These are phyloP conservation scores for Protomyces macrosporus DNA, from an alignment of 1,139 yeast species.

Conservation along the genomic window DNA sequence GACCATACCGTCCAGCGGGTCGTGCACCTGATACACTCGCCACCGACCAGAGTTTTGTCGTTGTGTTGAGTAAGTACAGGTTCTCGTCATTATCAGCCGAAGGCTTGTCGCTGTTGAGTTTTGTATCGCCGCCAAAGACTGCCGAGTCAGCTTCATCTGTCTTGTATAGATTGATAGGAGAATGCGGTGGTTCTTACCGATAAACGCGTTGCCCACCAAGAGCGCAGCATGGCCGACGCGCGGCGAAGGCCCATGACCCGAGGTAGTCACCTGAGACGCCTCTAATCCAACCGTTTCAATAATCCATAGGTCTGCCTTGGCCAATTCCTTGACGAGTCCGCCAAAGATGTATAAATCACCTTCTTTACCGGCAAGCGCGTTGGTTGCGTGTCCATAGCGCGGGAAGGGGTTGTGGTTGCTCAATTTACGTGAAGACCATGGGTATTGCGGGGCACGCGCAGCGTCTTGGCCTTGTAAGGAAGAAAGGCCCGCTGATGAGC, in stretches of 20 bases:
- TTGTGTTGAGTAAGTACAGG: slow-evolving; percentile 83
- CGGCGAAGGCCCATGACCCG: slow-evolving; percentile 80
- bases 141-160: not conserved
- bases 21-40: slow-evolving; percentile 52
- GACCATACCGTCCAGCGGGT: slow-evolving; percentile 93
- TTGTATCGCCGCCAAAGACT: slow-evolving; percentile 94
- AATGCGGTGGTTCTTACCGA: slow-evolving; percentile 35
- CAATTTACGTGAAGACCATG: slow-evolving; percentile 9
- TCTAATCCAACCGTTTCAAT: slow-evolving; percentile 39
- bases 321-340: slow-evolving; percentile 86
- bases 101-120: slow-evolving; percentile 67
- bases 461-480: too few species aligned
- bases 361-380: slow-evolving; percentile 57
- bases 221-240: slow-evolving; percentile 95
- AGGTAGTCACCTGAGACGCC: slow-evolving; percentile 62
- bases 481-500: too few species aligned
- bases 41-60: slow-evolving; percentile 37
- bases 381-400: slow-evolving; percentile 81
- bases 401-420: slow-evolving; percentile 60
- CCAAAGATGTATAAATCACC: slow-evolving; percentile 89
- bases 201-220: slow-evolving; percentile 89
- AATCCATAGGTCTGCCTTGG: slow-evolving; percentile 91
- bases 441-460: slow-evolving; percentile 4
- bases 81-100: slow-evolving; percentile 67
- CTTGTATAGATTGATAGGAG: not conserved